Base-by-base conservation (phyloP, 495 filamentous ascomycete genomes). In the Xylaria cubensis region DNA sequence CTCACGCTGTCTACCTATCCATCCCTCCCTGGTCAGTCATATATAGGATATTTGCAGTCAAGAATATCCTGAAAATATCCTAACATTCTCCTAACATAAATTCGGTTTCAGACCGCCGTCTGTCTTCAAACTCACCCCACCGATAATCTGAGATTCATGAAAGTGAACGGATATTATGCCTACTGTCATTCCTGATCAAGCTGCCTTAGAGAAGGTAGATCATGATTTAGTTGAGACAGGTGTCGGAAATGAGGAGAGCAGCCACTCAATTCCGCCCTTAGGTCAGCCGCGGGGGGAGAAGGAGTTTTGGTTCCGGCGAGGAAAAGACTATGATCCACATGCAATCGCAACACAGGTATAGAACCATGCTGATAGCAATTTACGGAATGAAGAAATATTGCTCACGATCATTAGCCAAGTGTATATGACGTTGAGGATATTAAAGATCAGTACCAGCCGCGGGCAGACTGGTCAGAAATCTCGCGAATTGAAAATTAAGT, bases 291-390 rank as follows among this genome's bases (percentile, higher is more conserved):
- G 76, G 46, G 70, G 75, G 8, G 78, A 79, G 71, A 84, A 78
- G 70, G 76, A 78, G 26, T 84, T 86, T 50, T 87, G 81, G 79
- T 87, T 81, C 53, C 84, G 86, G 64, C 78, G 80, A 26, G 61
- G 69, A 29, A 81, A 76, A 55, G 58, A 73, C 0, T 82, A 84
- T 36, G 84, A 90, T 63, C 83, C 84, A 0, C 79, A 86, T 64
- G 86, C 86, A 21, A 86, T 90, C 42, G 90, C 90, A 1, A 92
- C 90, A 0, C 86, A 87, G 77, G 81, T 78, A 74, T 59, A 70
- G 1, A 26, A 34, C 7, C 32, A 21, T 15, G 29, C 32, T 29
- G 5, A 10, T 19, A 24, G 0, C 10, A 0, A 53, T 10, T 29
- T 21, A 29, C 8, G 10, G 46, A 15, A 4, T 8, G 15, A n/a